Conservation (phyloP, 2,329 filamentous ascomycete genomes). For the Tolypocladium amazonense region DNA sequence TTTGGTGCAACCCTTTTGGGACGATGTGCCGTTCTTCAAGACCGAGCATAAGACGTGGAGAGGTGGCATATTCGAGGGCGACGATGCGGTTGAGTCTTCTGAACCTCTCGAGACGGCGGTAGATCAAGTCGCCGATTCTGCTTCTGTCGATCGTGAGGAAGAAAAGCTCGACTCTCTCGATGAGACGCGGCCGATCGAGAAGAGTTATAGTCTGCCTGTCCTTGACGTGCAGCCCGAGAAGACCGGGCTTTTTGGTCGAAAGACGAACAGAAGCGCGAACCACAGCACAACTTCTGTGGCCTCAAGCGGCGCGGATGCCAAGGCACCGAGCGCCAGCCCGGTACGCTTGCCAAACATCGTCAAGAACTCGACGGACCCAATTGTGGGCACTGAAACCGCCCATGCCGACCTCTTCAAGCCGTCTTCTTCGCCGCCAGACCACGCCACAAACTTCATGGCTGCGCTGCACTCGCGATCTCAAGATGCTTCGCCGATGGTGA, state of each 20-base stretch:
- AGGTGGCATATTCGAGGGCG: constrained; percentile 68
- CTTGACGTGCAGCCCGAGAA: constrained; percentile 24
- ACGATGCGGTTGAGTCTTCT: constrained; percentile 30
- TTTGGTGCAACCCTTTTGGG: constrained; percentile 87
- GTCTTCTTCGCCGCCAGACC: constrained; percentile 43
- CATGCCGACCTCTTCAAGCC: constrained; percentile 55
- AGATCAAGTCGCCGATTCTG: constrained; percentile 32
- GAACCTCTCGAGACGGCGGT: constrained; percentile 9
- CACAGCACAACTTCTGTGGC: constrained; percentile 25
- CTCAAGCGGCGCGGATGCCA: constrained; percentile 38
- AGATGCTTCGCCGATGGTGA: constrained; percentile 38
- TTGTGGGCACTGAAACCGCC: constrained; percentile 55
- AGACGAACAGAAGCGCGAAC: constrained; percentile 25
- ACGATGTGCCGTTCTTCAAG: constrained; percentile 83
- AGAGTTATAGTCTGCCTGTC: constrained; percentile 40
- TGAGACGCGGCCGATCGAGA: constrained; percentile 39
- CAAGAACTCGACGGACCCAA: constrained; percentile 46
- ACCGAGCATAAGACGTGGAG: constrained; percentile 69
- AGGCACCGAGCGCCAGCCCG: constrained; percentile 24
- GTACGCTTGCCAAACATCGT: constrained; percentile 22
- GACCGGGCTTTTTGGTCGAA: constrained; percentile 40
- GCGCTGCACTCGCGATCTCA: constrained; percentile 54
- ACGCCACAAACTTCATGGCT: constrained; percentile 56
- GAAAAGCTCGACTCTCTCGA: constrained; percentile 25
- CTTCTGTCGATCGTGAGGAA: constrained; percentile 34